These are phyloP conservation scores for Capronia coronata DNA, from an alignment of 2,329 filamentous ascomycete genomes.

Conservation along the genomic window DNA sequence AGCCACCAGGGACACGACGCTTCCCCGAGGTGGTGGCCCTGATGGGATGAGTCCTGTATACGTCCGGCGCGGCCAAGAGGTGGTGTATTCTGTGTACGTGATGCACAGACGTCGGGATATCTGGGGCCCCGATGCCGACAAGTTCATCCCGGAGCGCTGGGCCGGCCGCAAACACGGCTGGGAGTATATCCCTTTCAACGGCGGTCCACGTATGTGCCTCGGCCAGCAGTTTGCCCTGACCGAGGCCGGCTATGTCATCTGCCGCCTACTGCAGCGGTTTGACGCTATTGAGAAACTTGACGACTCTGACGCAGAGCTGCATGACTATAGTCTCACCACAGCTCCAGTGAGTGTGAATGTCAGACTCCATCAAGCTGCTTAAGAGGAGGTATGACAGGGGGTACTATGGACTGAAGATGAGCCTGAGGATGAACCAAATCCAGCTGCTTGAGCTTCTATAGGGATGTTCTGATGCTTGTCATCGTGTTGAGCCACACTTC, in stretches of 20 bases:
- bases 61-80: slow-evolving; percentile 47
- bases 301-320: slow-evolving; percentile 2
- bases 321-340: slow-evolving; percentile 18
- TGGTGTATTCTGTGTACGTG: slow-evolving; percentile 61
- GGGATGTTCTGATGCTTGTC: no score
- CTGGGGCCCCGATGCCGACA: slow-evolving; percentile 44
- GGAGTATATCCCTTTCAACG: slow-evolving; percentile 36
- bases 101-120: slow-evolving; percentile 64
- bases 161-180: slow-evolving; percentile 64
- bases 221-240: slow-evolving; percentile 31
- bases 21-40: slow-evolving; percentile 46
- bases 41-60: slow-evolving; percentile 43
- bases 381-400: no score
- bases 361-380: not conserved
- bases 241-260: slow-evolving; percentile 28
- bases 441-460: no score
- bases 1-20: slow-evolving; percentile 44
- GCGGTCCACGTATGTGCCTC: slow-evolving; percentile 30
- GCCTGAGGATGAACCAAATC: no score
- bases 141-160: slow-evolving; percentile 64
- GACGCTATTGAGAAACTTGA: slow-evolving; percentile 53
- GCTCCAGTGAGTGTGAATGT: slow-evolving; percentile 3
- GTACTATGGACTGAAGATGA: no score
- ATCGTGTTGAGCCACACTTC: no score
- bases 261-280: slow-evolving; percentile 29